Conservation (phyloP, 352 stramenopile genomes). For the Phytophthora kernoviae region DNA sequence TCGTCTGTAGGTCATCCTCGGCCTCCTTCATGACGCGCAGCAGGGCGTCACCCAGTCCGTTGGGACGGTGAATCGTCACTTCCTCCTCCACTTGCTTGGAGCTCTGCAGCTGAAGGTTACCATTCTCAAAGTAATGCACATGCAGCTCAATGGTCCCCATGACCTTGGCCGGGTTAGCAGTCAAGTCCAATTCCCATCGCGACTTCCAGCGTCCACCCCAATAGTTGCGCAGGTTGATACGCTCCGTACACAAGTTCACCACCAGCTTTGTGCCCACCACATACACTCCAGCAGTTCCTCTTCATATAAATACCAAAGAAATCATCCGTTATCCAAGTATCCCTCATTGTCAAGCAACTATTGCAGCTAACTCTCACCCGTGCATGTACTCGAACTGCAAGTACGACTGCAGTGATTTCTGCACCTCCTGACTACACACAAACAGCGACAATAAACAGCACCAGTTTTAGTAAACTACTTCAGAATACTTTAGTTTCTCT, state of each 20-base stretch:
- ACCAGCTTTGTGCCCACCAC: conserved; percentile 64
- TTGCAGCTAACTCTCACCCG: conserved; percentile 22
- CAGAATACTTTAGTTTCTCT: too few relatives aligned
- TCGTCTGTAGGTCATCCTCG: conserved; percentile 87
- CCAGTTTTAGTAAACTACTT: not conserved
- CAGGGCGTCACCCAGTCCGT: conserved; percentile 66
- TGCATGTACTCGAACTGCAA: conserved; percentile 88
- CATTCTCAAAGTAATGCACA: conserved; percentile 97
- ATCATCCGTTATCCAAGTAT: conserved; percentile 6
- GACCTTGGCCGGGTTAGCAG: conserved; percentile 45
- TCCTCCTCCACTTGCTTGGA: conserved; percentile 72
- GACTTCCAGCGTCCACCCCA: conserved; percentile 88
- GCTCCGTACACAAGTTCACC: conserved; percentile 84
- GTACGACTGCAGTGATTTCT: conserved; percentile 82
- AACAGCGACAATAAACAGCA: conserved; percentile 7
- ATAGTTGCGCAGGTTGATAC: conserved; percentile 90
- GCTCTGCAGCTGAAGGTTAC: conserved; percentile 93
- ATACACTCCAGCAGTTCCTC: conserved; percentile 82
- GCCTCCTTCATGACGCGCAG: conserved; percentile 77
- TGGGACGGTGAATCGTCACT: conserved; percentile 43
- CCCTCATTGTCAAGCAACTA: not conserved
- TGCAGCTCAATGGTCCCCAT: conserved; percentile 80
- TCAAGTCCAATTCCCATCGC: conserved; percentile 77
- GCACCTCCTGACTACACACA: conserved; percentile 32
- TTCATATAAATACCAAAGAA: conserved; percentile 21